Conservation (phyloP, 345 rosid species). For the Acer saccharum region DNA sequence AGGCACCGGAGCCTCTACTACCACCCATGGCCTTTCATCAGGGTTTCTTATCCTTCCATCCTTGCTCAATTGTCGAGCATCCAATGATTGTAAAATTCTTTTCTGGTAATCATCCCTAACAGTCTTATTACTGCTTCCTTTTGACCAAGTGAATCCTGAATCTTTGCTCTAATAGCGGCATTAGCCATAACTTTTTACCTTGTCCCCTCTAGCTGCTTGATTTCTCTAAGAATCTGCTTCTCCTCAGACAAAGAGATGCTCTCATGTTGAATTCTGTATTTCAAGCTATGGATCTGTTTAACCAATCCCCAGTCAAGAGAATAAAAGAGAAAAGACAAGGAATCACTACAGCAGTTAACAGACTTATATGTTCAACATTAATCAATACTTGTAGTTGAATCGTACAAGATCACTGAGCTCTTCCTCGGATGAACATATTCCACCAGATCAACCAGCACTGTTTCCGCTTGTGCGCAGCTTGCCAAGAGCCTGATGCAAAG, state of each 20-base stretch:
- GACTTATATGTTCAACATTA: not conserved
- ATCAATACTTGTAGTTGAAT: constrained; percentile 19
- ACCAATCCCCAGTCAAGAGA: constrained; percentile 23
- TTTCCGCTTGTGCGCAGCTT: constrained; percentile 57
- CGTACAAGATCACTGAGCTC: constrained; percentile 81
- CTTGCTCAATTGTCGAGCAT: constrained; percentile 55
- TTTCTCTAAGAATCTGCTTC: constrained; percentile 87
- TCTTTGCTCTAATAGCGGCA: constrained; percentile 75
- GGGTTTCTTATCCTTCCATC: constrained; percentile 73
- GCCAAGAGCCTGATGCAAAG: constrained; percentile 86
- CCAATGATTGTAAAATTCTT: constrained; percentile 63
- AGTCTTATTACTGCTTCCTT: constrained; percentile 64
- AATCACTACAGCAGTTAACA: constrained; percentile 16
- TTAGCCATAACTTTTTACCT: constrained; percentile 88
- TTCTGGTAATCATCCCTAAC: constrained; percentile 89
- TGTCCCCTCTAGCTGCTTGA: constrained; percentile 89
- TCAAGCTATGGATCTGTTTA: constrained; percentile 72
- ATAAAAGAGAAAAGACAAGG: constrained; percentile 14
- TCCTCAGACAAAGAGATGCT: constrained; percentile 90
- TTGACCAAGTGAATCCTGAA: constrained; percentile 87
- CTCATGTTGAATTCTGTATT: constrained; percentile 88
- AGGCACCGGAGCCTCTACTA: constrained; percentile 36
- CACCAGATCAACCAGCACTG: constrained; percentile 40
- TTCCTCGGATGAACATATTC: constrained; percentile 86
- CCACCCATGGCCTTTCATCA: constrained; percentile 61